Conservation (phyloP, 345 rosid species). For the Psidium friedrichsthalianum region DNA sequence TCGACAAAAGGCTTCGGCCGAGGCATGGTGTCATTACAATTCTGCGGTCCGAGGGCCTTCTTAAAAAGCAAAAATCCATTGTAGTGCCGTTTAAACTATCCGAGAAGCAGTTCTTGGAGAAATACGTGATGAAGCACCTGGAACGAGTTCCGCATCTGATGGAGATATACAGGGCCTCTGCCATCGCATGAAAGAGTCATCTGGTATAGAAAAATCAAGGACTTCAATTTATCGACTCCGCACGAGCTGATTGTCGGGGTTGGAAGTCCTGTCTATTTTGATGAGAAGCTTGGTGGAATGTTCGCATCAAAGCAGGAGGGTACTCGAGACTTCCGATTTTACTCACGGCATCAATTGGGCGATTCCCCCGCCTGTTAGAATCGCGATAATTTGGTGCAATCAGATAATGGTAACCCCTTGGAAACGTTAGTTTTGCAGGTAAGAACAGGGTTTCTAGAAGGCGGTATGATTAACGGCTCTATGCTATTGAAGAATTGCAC, state of each 20-base stretch:
- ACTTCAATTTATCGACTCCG: background rate
- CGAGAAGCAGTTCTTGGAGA: background rate
- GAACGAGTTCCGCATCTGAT: background rate
- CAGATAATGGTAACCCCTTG: background rate
- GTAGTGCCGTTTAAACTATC: background rate
- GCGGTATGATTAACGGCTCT: background rate
- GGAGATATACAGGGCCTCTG: background rate
- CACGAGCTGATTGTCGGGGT: background rate
- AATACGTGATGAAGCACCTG: background rate
- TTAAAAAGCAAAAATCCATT: background rate
- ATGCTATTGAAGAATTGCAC: background rate
- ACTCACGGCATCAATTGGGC: background rate
- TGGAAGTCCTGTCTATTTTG: background rate
- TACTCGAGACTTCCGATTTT: background rate
- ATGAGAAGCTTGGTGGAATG: background rate
- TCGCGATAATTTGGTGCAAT: background rate
- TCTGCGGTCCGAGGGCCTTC: background rate
- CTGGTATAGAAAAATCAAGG: background rate
- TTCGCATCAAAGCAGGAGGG: background rate
- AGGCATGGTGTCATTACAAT: background rate
- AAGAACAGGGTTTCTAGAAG: background rate
- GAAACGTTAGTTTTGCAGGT: background rate
- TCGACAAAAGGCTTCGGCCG: constrained; percentile 2
- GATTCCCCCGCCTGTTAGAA: background rate
- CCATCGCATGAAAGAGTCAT: background rate